Base-by-base conservation (phyloP, 164 flowering plant species). In the Umbilicus rupestris region DNA sequence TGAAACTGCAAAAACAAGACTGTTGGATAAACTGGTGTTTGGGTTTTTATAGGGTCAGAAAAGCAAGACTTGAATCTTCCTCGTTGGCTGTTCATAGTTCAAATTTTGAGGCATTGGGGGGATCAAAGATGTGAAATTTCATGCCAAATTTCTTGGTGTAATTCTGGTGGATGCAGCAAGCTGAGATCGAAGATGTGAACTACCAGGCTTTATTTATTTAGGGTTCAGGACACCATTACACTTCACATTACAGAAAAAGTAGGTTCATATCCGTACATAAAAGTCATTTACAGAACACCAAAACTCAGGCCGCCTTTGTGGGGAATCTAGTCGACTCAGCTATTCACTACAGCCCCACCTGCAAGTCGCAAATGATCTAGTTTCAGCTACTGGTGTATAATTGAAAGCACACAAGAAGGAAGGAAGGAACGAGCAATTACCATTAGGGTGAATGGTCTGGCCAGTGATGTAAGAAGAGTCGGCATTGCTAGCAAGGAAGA, bases 381-480 rank as follows among this genome's bases (percentile, higher is more conserved):
- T 16, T 7, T 20, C 11, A 30, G 37, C 9, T 6, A 1, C 9
- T 26, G 8, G 1, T 10, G 17, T 6, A 28, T 3, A 22, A 58
- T 4, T 28, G 11, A 3, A 24, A 28, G 3, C 28, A 29, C 39
- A 10, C 26, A 22, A 55, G 60, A 22, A 49, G 15, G n/a, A 19
- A 57, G 20, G 20, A 15, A 50, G 58, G 7, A 19, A 19, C 8
- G 20, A 10, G 30, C 30, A 15, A 70, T 46, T 73, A 87, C 95
- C 97, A 69, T 88, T 91, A 6, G 90, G 90, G 29, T 91, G 96
- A 68, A 89, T 77, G 65, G 83, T 83, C 64, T 87, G 93, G 62
- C 96, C 93, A 20, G 87, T 76, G 17, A 79, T 70, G 76, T 85
- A 88, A 68, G 90, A 88, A 8, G 91, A 84, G 66, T 69, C 78